Percentiles rank a stretch among this genome's conserved stretches.
These are phyloP conservation scores for Przewalskia tangutica DNA, from an alignment of 257 asterid species.

Conservation along the genomic window DNA sequence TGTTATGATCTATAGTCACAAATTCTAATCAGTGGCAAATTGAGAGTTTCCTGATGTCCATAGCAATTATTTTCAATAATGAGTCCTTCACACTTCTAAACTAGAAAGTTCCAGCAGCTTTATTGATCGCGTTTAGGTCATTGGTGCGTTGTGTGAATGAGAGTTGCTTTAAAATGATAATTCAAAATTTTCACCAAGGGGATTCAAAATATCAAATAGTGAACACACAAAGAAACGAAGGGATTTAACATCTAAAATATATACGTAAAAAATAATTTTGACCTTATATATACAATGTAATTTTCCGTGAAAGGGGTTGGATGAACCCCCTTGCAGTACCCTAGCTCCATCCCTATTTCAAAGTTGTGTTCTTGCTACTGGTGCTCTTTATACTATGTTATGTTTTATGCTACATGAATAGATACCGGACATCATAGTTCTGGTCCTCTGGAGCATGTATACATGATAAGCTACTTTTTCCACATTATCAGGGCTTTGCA, in stretches of 20 bases:
- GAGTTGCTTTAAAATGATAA: not conserved
- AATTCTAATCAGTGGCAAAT: not conserved
- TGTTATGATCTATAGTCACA: not conserved
- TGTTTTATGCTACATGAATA: not conserved
- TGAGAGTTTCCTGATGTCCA: not conserved
- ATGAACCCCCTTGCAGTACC: too few relatives aligned
- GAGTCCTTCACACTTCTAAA: not conserved
- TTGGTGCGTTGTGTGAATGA: not conserved
- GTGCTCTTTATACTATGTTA: not conserved
- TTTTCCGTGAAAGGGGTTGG: too few relatives aligned
- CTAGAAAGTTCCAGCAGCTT: not conserved
- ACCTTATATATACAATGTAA: too few relatives aligned
- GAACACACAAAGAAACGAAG: too few relatives aligned
- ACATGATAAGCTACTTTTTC: not conserved
- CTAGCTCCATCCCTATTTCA: not conserved
- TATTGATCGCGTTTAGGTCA: not conserved
- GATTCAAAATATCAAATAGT: too few relatives aligned
- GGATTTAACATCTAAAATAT: too few relatives aligned
- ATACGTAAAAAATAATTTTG: too few relatives aligned
- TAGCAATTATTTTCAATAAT: not conserved
- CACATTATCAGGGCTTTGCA: constrained; percentile 34
- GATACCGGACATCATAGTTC: not conserved
- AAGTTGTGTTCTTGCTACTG: not conserved
- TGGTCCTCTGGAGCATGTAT: not conserved
- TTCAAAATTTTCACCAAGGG: too few relatives aligned